phyloP scores from a whole-genome alignment of 768 basidiomycete genomes.

The Sistotremastrum niveocremeum region DNA sequence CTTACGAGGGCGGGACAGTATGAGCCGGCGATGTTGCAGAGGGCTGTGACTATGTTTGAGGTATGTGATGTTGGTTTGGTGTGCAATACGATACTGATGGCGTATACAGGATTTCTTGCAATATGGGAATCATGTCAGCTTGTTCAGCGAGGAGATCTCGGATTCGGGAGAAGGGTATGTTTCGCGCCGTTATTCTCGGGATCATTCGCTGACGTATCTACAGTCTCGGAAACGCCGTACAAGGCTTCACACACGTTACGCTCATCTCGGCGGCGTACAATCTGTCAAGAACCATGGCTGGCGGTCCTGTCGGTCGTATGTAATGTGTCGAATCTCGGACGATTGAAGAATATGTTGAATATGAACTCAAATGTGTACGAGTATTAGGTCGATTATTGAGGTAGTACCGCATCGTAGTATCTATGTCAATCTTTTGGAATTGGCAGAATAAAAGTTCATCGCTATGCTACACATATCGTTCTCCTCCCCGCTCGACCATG shows the following conservation, averaged over 20 bases:
- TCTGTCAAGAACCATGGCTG: constrained; percentile 46
- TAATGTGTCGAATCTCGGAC: too few relatives aligned
- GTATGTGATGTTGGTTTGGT: constrained; percentile 24
- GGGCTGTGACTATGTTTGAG: constrained; percentile 82
- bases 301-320: neutral
- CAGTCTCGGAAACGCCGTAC: constrained; percentile 77
- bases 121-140: constrained; percentile 76
- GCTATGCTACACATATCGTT: too few relatives aligned
- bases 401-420: too few relatives aligned
- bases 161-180: constrained; percentile 72
- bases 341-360: too few relatives aligned
- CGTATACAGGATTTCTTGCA: constrained; percentile 51
- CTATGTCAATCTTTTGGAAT: too few relatives aligned
- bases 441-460: too few relatives aligned
- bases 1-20: constrained; percentile 78
- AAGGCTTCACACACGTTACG: constrained; percentile 86
- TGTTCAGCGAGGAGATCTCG: constrained; percentile 79
- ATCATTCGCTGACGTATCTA: constrained; percentile 3
- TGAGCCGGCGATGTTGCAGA: constrained; percentile 48
- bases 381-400: too few relatives aligned
- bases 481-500: too few relatives aligned
- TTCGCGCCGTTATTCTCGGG: neutral
- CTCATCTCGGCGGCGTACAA: constrained; percentile 78
- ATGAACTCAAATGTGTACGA: too few relatives aligned
- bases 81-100: neutral